Evolutionary conservation across 192 early-diverging fungal genomes (phyloP), one percentile per base, ranked within the genome.

Genomic region (Phlyctochytrium planicorne): DNA sequence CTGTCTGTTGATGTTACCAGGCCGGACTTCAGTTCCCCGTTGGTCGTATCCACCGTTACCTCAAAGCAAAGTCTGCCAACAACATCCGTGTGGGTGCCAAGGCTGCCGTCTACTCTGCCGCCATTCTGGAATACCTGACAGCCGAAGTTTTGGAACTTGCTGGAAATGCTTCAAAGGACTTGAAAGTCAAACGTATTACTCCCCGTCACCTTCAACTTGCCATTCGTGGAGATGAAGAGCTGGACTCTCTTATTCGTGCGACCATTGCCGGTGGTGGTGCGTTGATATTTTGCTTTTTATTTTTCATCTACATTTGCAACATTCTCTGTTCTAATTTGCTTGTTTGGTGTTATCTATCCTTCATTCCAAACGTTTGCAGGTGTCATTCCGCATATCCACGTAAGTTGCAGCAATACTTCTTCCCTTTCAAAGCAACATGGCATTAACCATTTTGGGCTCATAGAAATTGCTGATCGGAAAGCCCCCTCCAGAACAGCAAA

Each of bases 121-220:
- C 94, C 4, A 90, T 96, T 66, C 80, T 96, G 27, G 94, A 96
- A 82, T 96, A 96, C 76, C 80, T 96, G 53, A 91, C 92, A 24
- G 94, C 94, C 12, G 94, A 96, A 80, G 91, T 96, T 2, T 81
- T 96, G 32, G 94, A 96, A 77, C 84, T 96, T 67, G 92, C 93
- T 53, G 93, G 93, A 25, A 95, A 95, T 78, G 93, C 93, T 2
- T 89, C 92, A 40, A 92, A 91, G 70, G 93, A 95, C 65, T 75
- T 94, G 25, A 94, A 94, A 72, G 90, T 92, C 53, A 95, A 94
- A 79, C 83, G 93, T 63, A 95, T 95, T 65, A 91, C 89, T 29
- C 93, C 93, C 31, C 80, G 93, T 65, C 93, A 95, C 74, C 71
- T 95, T 73, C 93, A 95, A 73, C 76, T 95, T 17, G 93, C 93